Evolutionary conservation across 2,329 filamentous ascomycete species (phyloP).

Genomic region (Fusarium sp.): DNA sequence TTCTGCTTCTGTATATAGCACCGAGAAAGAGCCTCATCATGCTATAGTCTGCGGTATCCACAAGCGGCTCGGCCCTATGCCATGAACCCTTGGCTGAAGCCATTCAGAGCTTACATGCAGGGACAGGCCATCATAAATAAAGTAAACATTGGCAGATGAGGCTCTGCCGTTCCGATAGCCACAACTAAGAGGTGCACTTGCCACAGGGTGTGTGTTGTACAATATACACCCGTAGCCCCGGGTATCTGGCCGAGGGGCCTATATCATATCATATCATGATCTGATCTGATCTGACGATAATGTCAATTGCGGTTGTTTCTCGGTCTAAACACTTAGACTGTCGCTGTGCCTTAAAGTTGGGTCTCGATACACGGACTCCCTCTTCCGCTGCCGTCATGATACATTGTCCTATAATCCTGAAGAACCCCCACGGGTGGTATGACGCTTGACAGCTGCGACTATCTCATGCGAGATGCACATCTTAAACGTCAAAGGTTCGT

Average conservation of each 20-base stretch:
- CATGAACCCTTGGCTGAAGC: conserved; percentile 4
- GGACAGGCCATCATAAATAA: conserved; percentile 1
- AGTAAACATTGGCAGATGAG: conserved; percentile 2
- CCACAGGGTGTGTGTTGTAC: neutral
- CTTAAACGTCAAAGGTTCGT: neutral
- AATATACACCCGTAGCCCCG: conserved; percentile 11
- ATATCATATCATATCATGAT: conserved; percentile 22
- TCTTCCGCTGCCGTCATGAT: conserved; percentile 19
- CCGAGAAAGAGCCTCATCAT: conserved; percentile 9
- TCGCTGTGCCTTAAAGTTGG: neutral
- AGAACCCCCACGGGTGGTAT: conserved; percentile 11
- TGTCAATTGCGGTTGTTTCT: conserved; percentile 30
- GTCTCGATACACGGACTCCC: conserved; percentile 30
- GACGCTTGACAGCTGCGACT: neutral
- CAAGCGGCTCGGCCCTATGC: conserved; percentile 26
- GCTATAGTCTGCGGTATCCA: conserved; percentile 7
- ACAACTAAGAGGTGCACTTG: neutral
- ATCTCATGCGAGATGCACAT: conserved; percentile 2
- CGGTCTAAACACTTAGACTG: conserved; percentile 14
- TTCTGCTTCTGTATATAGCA: neutral
- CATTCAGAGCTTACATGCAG: conserved; percentile 4
- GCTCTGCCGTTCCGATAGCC: conserved; percentile 10
- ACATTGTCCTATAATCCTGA: neutral
- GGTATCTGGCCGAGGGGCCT: conserved; percentile 33
- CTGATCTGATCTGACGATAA: conserved; percentile 36